Evolutionary conservation across 1,284 basidiomycete genomes (phyloP), one percentile per base, ranked within the genome.

Genomic region (Pseudozyma hubeiensis): DNA sequence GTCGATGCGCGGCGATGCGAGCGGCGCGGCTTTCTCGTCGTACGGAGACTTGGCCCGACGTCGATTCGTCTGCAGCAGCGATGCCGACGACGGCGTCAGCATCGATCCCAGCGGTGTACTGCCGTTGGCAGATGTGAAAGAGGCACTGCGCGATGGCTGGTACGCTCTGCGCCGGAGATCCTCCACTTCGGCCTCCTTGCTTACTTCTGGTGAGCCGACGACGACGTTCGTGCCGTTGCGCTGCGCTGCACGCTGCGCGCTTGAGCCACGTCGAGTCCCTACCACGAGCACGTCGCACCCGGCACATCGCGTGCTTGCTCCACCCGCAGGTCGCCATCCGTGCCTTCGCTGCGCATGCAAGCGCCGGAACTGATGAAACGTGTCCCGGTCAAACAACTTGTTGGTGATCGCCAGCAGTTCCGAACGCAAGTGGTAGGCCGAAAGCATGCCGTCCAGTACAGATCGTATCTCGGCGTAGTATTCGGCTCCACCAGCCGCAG

Each of bases 361-460:
- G 19, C 85, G 77, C 33, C 90, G 89, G 53, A 95, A 87, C 1
- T 89, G 89, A 55, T 90, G 89, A 70, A 92, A 95, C 34, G 95
- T 86, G 83, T 97, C 96, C 24, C 91, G 89, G 73, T 92, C 89
- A 41, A 95, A 87, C 29, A 98, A 87, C 66, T 91, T 90, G 77
- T 92, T 93, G 14, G 93, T 92, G 80, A 97, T 93, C 35, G 88
- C 86, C n/a, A 99, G 87, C 87, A 96, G 89, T 77, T 98, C 95
- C 29, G 91, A 91, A 74, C 99, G 94, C 6, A 92, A 90, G 24
- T 91, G 90, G 86, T 97, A 98, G 2, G 93, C 92, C 78, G 95
- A 93, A 71, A 98, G 87, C 93, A 99, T 99, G 33, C 93, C 92
- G 0, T 91, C 91, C 24, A 99, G 87, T 62, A 99, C 94, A 5